These are phyloP conservation scores for Aurantiochytrium sp. DNA, from an alignment of 108 stramenopile genomes.

Conservation along the genomic window DNA sequence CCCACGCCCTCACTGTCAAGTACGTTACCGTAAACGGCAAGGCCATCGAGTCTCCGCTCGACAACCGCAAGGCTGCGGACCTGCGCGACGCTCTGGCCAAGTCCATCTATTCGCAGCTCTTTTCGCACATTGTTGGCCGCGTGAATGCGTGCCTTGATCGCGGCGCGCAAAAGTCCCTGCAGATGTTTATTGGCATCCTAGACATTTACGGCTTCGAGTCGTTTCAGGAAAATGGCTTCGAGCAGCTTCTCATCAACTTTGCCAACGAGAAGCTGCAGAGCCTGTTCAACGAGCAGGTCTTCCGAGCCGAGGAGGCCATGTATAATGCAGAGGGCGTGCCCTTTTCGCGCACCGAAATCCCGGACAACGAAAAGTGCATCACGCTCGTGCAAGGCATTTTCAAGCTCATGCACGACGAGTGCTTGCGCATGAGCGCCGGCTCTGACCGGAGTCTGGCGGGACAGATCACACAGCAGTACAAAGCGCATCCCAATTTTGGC, in stretches of 20 bases:
- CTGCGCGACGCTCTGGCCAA: constrained; percentile 90
- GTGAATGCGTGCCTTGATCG: constrained; percentile 73
- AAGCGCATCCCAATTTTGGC: constrained; percentile 44
- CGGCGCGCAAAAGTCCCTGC: not conserved
- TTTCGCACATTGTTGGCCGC: constrained; percentile 77
- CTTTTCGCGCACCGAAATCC: constrained; percentile 71
- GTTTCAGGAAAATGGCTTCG: constrained; percentile 56
- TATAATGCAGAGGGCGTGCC: constrained; percentile 55
- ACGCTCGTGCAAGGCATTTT: constrained; percentile 84
- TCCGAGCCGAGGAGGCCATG: constrained; percentile 59
- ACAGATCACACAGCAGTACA: not conserved
- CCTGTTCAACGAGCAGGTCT: constrained; percentile 57
- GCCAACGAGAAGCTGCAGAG: constrained; percentile 66
- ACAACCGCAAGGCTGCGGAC: constrained; percentile 70
- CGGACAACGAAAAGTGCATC: constrained; percentile 95
- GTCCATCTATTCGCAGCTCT: constrained; percentile 81
- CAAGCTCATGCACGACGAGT: constrained; percentile 69
- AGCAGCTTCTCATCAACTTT: constrained; percentile 55
- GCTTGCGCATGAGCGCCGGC: constrained; percentile 69
- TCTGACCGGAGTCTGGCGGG: constrained; percentile 52
- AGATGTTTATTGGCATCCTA: constrained; percentile 42
- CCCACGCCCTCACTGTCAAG: constrained; percentile 70
- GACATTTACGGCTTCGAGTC: constrained; percentile 68
- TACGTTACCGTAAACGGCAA: constrained; percentile 60
- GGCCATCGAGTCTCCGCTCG: constrained; percentile 68